These are phyloP conservation scores for Colletotrichum endophyticum DNA, from an alignment of 2,329 filamentous ascomycete species.

Conservation along the genomic window DNA sequence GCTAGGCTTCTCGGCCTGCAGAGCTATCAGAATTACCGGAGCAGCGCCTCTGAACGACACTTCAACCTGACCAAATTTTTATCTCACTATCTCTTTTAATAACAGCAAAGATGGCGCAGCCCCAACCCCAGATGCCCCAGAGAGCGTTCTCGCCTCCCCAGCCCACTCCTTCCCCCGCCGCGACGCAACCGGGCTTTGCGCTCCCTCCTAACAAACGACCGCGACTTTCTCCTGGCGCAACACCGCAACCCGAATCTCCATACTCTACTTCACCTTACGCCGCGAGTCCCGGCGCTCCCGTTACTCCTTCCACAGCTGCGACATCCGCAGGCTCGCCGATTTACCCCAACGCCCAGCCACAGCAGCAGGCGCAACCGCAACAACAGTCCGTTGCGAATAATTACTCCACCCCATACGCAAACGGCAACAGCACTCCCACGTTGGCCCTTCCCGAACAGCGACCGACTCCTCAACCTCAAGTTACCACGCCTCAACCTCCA, in stretches of 20 bases:
- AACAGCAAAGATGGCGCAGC: slow-evolving; percentile 59
- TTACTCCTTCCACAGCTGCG: slow-evolving; percentile 42
- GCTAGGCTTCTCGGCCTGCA: slow-evolving; percentile 57
- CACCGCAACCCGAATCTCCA: slow-evolving; percentile 70
- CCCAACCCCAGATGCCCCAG: slow-evolving; percentile 56
- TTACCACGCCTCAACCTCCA: slow-evolving; percentile 21
- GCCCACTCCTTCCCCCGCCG: slow-evolving; percentile 64
- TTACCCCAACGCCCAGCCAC: slow-evolving; percentile 24
- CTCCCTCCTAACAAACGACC: slow-evolving; percentile 77
- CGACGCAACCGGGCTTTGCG: slow-evolving; percentile 55
- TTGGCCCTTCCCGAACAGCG: slow-evolving; percentile 24
- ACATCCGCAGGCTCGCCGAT: slow-evolving; percentile 40
- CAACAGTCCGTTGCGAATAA: neutral
- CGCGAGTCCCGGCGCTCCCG: slow-evolving; percentile 48
- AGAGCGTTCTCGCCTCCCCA: slow-evolving; percentile 68
- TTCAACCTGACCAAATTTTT: slow-evolving; percentile 13
- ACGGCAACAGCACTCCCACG: slow-evolving; percentile 33
- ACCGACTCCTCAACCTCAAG: slow-evolving; percentile 23
- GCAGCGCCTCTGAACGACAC: slow-evolving; percentile 3
- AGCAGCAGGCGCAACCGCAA: slow-evolving; percentile 15
- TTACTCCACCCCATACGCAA: neutral
- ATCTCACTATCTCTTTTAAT: neutral
- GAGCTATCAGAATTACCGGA: slow-evolving; percentile 23
- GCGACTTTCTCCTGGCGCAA: slow-evolving; percentile 71
- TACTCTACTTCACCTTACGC: slow-evolving; percentile 59